Evolutionary conservation across 2,329 filamentous ascomycete genomes (phyloP), one percentile per base, ranked within the genome.

Genomic region (Calonectria pseudoreteaudii): DNA sequence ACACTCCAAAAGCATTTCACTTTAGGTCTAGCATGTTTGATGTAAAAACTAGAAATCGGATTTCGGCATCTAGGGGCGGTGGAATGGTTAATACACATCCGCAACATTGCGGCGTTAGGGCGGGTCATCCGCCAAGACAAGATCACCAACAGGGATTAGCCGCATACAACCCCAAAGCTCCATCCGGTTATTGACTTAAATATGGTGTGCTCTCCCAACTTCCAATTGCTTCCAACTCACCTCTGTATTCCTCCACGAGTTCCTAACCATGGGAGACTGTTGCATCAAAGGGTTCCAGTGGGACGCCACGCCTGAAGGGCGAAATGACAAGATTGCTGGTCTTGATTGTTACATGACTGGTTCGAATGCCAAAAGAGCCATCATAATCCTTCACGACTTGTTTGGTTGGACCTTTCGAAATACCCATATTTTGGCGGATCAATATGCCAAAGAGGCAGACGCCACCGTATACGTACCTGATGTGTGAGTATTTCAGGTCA

Each of bases 331-430:
- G 4, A 6, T 66, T 13, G 58, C 56, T 2, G 44, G 31, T 4
- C 1, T 31, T 10, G 11, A 66, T 23, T 31, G 41, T 20, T 70
- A 70, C 44, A 16, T 53, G 2, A 66, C 68, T 2, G 68, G 68
- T 1, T 41, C 41, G 1, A 70, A 70, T 20, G 1, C 14, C n/a
- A 30, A 65, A 26, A 36, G 18, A 14, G 68, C 58, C 23, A 66
- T 70, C 23, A 38, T 70, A 14, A n/a, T 70, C 0, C 56, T 70
- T 13, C 68, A 70, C 26, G 68, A 70, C 47, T n/a, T 70, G 2
- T 70, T 70, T 26, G 58, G 68, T 13, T 66, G 68, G 68, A 70
- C 68, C 3, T 70, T 70, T 23, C 31, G 3, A 36, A 70, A 70
- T 38, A 66, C 58, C 10, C 44, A 49, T 18, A 23, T 66, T 7